Percentiles rank a stretch among this genome's conserved stretches.
Evolutionary conservation across 352 stramenopile species (phyloP).

Genomic region (Phytophthora melonis): DNA sequence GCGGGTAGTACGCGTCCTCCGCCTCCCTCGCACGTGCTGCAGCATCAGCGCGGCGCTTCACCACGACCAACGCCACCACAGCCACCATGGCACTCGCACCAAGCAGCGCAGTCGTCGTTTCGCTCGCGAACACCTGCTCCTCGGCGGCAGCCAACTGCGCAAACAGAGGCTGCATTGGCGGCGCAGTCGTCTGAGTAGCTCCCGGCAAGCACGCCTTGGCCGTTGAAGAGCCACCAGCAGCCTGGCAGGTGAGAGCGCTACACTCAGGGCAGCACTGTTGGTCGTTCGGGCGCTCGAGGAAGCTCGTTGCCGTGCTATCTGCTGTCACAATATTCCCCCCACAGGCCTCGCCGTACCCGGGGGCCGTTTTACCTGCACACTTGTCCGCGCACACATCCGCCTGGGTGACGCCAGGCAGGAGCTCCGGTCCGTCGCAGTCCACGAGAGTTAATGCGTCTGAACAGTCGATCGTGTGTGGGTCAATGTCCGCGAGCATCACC

Average conservation of each 20-base stretch:
- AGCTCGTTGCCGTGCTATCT: neutral
- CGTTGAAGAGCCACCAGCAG: too few relatives aligned
- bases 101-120: conserved; percentile 37
- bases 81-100: conserved; percentile 30
- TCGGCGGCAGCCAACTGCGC: conserved; percentile 25
- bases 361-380: conserved; percentile 30
- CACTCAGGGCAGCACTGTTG: neutral
- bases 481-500: neutral
- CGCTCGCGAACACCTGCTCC: conserved; percentile 10
- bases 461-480: neutral
- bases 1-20: conserved; percentile 68
- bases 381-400: conserved; percentile 39
- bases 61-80: neutral
- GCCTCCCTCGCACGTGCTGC: neutral
- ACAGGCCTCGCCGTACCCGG: conserved; percentile 51
- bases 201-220: too few relatives aligned
- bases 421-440: conserved; percentile 56
- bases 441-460: conserved; percentile 44
- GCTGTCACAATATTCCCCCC: conserved; percentile 44
- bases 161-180: conserved; percentile 17
- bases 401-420: conserved; percentile 38
- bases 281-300: neutral
- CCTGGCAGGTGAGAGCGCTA: too few relatives aligned
- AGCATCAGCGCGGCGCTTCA: neutral
- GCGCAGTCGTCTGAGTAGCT: too few relatives aligned